Percentiles rank a stretch among this genome's conserved stretches.
These are phyloP conservation scores for Mikania micrantha DNA, from an alignment of 129 eudicot genomes.

Conservation along the genomic window DNA sequence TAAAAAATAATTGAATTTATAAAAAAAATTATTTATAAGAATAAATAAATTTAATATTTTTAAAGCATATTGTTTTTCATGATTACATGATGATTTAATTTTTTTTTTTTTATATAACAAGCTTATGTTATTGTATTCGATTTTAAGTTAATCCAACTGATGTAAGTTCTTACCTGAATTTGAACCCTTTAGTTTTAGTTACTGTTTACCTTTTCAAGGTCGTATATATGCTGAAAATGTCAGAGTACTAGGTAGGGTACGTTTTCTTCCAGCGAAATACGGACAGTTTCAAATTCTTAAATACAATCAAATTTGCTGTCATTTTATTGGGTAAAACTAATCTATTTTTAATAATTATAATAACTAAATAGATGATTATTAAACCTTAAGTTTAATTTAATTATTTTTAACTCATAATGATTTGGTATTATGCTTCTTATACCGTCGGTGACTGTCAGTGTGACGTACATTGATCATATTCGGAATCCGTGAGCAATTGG, in stretches of 20 bases:
- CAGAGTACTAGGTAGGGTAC: conserved; percentile 7
- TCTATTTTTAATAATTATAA: not conserved
- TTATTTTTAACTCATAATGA: not conserved
- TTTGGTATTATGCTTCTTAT: too few relatives aligned
- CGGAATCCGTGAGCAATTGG: too few relatives aligned
- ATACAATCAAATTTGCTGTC: not conserved
- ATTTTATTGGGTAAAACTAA: not conserved
- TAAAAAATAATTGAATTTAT: too few relatives aligned
- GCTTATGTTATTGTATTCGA: too few relatives aligned
- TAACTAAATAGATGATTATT: not conserved
- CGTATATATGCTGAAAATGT: not conserved
- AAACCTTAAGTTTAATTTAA: not conserved
- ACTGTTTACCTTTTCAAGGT: conserved; percentile 17
- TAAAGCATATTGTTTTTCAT: not conserved
- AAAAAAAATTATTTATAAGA: too few relatives aligned
- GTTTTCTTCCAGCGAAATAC: not conserved
- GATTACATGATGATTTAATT: conserved; percentile 5
- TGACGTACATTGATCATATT: too few relatives aligned
- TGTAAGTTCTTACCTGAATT: too few relatives aligned
- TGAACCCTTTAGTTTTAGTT: too few relatives aligned
- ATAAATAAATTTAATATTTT: too few relatives aligned
- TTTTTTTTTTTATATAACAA: too few relatives aligned
- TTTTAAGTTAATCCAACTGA: too few relatives aligned
- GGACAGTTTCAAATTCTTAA: conserved; percentile 5
- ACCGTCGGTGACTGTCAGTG: too few relatives aligned